phyloP scores from a whole-genome alignment of 352 stramenopile species.

The Pythium angustatum region DNA sequence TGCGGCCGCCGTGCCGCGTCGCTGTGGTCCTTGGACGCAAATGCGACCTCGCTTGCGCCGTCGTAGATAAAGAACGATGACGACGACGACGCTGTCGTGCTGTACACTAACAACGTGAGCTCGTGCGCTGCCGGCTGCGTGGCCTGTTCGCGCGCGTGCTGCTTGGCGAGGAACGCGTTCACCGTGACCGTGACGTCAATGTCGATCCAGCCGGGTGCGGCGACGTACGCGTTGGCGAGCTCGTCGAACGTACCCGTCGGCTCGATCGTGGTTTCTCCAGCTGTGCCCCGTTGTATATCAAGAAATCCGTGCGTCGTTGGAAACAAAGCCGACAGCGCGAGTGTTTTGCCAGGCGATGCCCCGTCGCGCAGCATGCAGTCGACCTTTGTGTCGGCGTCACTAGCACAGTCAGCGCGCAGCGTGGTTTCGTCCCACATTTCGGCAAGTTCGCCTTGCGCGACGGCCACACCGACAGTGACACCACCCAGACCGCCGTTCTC shows the following conservation, averaged over 20 bases:
- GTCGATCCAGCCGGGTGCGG: constrained; percentile 52
- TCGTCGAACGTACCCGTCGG: constrained; percentile 41
- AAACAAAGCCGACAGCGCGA: constrained; percentile 36
- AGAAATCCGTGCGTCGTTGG: constrained; percentile 34
- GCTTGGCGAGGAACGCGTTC: constrained; percentile 48
- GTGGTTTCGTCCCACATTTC: constrained; percentile 43
- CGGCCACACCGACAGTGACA: constrained; percentile 47
- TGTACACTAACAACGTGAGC: constrained; percentile 62
- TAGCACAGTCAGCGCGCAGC: constrained; percentile 32
- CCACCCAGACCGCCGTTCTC: constrained; percentile 67
- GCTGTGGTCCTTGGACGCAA: constrained; percentile 59
- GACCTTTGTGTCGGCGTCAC: constrained; percentile 22
- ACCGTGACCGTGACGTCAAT: constrained; percentile 67
- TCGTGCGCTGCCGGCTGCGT: constrained; percentile 12
- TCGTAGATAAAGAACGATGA: constrained; percentile 49
- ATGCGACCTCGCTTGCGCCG: constrained; percentile 50
- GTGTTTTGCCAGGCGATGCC: not conserved
- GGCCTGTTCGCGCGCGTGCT: constrained; percentile 12
- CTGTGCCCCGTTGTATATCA: constrained; percentile 23
- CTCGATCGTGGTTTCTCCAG: constrained; percentile 35
- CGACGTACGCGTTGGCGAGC: constrained; percentile 40
- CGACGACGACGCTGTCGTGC: too few relatives aligned
- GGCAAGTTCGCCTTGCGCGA: constrained; percentile 23
- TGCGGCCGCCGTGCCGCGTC: constrained; percentile 39
- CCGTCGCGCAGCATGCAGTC: constrained; percentile 7